Evolutionary conservation across 805 yeast genomes (phyloP).

Genomic region (Candida tallmaniae): DNA sequence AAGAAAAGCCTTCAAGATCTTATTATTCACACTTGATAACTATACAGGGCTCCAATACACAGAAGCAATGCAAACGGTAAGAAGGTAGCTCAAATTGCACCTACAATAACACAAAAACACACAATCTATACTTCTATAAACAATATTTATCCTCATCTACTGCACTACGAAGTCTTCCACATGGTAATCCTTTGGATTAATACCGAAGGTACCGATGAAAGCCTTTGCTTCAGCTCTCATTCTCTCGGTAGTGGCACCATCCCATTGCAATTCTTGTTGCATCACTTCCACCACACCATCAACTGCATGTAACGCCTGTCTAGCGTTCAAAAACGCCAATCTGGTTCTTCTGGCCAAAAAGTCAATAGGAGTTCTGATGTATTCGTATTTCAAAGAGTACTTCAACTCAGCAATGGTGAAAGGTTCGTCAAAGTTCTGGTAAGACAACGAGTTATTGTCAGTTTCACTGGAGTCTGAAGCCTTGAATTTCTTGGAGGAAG

Average conservation of each 20-base stretch:
- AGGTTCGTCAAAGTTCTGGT: constrained; percentile 64
- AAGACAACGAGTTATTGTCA: constrained; percentile 34
- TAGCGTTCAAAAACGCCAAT: constrained; percentile 85
- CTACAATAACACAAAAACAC: too few relatives aligned
- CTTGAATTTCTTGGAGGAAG: constrained; percentile 28
- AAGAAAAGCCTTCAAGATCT: too few relatives aligned
- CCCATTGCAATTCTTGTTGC: constrained; percentile 80
- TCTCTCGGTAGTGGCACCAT: constrained; percentile 47
- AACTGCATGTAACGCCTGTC: constrained; percentile 73
- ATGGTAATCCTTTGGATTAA: constrained; percentile 22
- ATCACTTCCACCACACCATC: constrained; percentile 83
- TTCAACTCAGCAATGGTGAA: constrained; percentile 88
- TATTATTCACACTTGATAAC: too few relatives aligned
- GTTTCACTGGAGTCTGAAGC: constrained; percentile 25
- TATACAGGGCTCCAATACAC: too few relatives aligned
- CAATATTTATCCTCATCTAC: constrained; percentile 7
- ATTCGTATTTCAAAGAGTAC: constrained; percentile 78
- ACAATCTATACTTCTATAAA: constrained; percentile 1
- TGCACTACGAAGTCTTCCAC: constrained; percentile 21
- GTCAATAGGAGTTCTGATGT: constrained; percentile 82
- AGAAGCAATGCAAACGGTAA: too few relatives aligned
- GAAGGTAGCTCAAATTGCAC: too few relatives aligned
- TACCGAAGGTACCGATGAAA: constrained; percentile 63
- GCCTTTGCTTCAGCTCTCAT: constrained; percentile 50
- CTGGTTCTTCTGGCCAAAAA: constrained; percentile 91